Percentiles rank a stretch among this genome's conserved stretches.
Evolutionary conservation across 1,139 yeast genomes (phyloP).

Genomic region (Nakaseomyces kungkrabaensis): DNA sequence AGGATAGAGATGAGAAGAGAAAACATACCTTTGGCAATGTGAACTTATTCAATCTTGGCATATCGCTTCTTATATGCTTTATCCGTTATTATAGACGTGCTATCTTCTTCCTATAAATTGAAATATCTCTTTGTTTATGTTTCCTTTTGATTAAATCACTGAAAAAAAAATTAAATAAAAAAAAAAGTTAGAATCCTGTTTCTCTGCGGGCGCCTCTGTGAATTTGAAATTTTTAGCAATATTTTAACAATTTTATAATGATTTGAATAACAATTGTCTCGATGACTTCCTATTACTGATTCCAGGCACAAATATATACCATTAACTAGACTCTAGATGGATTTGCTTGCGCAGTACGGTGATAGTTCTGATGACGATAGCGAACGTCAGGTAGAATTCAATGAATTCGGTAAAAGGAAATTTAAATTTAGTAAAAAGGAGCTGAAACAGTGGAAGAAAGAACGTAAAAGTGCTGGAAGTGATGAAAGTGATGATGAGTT

Average conservation of each 20-base stretch:
- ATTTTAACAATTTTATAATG: no score
- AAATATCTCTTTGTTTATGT: neutral
- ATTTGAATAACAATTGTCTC: no score
- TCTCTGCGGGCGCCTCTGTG: neutral
- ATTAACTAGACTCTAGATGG: neutral
- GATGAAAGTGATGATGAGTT: slow-evolving; percentile 31
- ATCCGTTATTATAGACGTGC: no score
- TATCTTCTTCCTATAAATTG: no score
- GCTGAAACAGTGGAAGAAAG: slow-evolving; percentile 14
- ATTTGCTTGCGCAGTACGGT: neutral
- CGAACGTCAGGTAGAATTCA: neutral
- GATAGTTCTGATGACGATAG: neutral
- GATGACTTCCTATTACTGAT: no score
- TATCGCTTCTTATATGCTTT: neutral
- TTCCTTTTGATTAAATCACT: neutral
- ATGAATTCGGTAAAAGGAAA: slow-evolving; percentile 4
- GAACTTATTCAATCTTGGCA: neutral
- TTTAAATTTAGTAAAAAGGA: slow-evolving; percentile 12
- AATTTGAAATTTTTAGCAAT: no score
- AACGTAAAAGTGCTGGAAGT: slow-evolving; percentile 9
- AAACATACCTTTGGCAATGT: slow-evolving; percentile 14
- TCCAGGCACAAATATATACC: no score
- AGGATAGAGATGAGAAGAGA: no score
- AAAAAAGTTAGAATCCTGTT: no score
- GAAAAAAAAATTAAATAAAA: no score